A percentile compares a stretch with the other conserved stretches of the same genome.
phyloP scores from a whole-genome alignment of 169 alveolate genomes.

The Ichthyophthirius multifiliis region DNA sequence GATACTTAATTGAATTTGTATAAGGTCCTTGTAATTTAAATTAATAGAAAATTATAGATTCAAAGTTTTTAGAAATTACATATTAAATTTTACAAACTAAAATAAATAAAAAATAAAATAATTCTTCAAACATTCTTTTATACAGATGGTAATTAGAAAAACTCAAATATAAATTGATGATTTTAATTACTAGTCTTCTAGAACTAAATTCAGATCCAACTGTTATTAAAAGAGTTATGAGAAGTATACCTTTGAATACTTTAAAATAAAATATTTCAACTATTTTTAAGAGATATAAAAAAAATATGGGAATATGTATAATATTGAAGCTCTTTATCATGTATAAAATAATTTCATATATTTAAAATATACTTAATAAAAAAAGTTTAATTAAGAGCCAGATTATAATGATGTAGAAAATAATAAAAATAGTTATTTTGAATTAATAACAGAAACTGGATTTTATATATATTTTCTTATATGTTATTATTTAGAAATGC shows the following conservation, averaged over 20 bases:
- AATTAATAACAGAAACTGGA: constrained; percentile 30
- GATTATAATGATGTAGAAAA: not conserved
- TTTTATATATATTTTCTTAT: constrained; percentile 33
- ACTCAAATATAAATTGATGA: no score
- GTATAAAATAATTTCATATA: not conserved
- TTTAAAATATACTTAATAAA: constrained; percentile 3
- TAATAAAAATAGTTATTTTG: not conserved
- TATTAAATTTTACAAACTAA: not conserved
- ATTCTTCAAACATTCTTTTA: no score
- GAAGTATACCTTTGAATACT: constrained; percentile 9
- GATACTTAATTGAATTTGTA: constrained; percentile 32
- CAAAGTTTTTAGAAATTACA: constrained; percentile 28
- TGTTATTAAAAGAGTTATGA: constrained; percentile 28
- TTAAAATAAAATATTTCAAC: constrained; percentile 4
- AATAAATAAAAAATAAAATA: not conserved
- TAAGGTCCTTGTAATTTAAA: constrained; percentile 28
- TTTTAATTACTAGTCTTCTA: constrained; percentile 1
- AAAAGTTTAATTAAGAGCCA: not conserved
- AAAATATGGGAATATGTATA: no score
- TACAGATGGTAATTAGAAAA: no score
- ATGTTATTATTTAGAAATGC: constrained; percentile 19
- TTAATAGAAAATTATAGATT: constrained; percentile 25
- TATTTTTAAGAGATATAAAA: not conserved
- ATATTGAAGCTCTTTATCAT: no score
- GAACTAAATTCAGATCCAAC: constrained; percentile 23